phyloP scores from a whole-genome alignment of 345 rosid genomes.

The Limnanthes douglasii region DNA sequence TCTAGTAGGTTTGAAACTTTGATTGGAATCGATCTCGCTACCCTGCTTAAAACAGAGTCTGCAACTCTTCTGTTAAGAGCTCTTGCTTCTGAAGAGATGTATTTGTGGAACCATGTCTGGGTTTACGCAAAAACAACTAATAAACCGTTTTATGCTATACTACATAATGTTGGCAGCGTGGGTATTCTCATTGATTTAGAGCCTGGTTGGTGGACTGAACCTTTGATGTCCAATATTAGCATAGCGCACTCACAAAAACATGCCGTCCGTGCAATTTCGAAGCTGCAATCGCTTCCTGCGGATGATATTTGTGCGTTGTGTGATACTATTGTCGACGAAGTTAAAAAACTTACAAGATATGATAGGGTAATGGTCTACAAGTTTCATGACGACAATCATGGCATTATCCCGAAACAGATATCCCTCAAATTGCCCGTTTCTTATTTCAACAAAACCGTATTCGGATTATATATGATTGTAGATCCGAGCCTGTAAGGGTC shows the following conservation, averaged over 20 bases:
- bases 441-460: constrained; percentile 76
- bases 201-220: constrained; percentile 49
- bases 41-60: constrained; percentile 42
- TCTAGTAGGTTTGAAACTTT: too few relatives aligned
- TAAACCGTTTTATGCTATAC: constrained; percentile 64
- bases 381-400: constrained; percentile 84
- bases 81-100: constrained; percentile 45
- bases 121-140: constrained; percentile 40
- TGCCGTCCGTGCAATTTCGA: constrained; percentile 62
- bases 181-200: constrained; percentile 80
- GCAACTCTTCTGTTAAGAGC: constrained; percentile 53
- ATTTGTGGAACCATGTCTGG: constrained; percentile 52
- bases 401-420: constrained; percentile 90
- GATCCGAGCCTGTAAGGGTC: constrained; percentile 37
- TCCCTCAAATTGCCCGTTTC: constrained; percentile 80
- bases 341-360: constrained; percentile 67
- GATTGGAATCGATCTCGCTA: constrained; percentile 58
- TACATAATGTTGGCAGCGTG: constrained; percentile 65
- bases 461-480: constrained; percentile 69
- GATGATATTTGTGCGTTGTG: constrained; percentile 70
- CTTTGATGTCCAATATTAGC: constrained; percentile 52
- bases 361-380: constrained; percentile 85
- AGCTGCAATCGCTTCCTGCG: constrained; percentile 74
- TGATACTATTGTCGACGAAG: constrained; percentile 82
- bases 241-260: constrained; percentile 85